Evolutionary conservation across 345 rosid species (phyloP), one percentile per base, ranked within the genome.

Genomic region (Lepidium aucheri): DNA sequence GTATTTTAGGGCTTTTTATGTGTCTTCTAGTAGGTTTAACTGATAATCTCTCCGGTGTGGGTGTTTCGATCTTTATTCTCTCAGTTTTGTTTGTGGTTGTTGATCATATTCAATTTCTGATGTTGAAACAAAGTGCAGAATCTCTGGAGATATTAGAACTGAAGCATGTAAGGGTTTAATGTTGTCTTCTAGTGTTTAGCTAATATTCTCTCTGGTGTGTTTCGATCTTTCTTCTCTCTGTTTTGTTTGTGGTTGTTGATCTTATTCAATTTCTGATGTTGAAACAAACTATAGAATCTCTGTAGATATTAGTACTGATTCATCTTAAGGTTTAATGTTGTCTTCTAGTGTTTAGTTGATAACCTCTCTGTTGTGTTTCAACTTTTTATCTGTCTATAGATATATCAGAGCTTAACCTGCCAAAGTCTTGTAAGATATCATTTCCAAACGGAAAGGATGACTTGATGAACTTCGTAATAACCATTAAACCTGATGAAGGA

Each of bases 401-500:
- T 70, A 78, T 88, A 32, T 70, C 81, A 47, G 97, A 90, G 76
- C 73, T 90, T 79, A 86, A 88, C 75, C 71, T 90, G 15, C 86
- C 90, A 30, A 74, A 78, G 9, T 70, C 89, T 36, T 87, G 95
- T 56, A 14, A 67, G 18, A 79, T 86, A 41, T 39, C 79, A 35
- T 90, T 88, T 74, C 88, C 85, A 1, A 83, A 83, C 16, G 96
- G 97, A 15, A 80, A 86, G 69, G 80, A 85, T 79, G 85, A 85
- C 44, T 74, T 86, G 76, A 86, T 88, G 97, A 80, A 80, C 65
- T 90, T 90, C 68, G 85, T 80, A 77, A 85, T 90, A 30, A 74
- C 85, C 59, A 82, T 87, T 53, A 78, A 73, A 42, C 92, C 95
- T 0, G 92, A 87, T 68, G 95, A 85, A 69, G 95, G 95, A 53